Base-by-base conservation (phyloP, 768 basidiomycete species). In the Lentinula edodes region DNA sequence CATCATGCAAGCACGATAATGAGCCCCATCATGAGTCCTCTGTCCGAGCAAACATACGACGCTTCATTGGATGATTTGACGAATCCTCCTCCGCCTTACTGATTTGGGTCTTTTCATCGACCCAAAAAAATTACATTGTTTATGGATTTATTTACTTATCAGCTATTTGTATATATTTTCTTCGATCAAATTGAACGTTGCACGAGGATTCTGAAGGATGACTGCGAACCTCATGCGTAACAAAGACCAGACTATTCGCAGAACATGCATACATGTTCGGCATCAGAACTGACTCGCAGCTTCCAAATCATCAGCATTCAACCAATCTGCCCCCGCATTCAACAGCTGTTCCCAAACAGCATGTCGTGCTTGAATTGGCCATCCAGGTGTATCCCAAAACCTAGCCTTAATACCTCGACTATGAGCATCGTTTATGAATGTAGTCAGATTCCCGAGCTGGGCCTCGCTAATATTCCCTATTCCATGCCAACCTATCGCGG, bases 321-420 rank as follows among this genome's bases (percentile, higher is more conserved):
- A 65, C 80, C 81, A 83, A 64, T 81, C 78, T 16, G 75, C 78
- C 6, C 80, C 81, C 43, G 73, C 73, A 41, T 78, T 67, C 63
- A 78, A 54, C 56, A 83, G 62, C 48, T 71, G 71, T 62, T 68
- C 67, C 82, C 83, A 84, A 5, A 83, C 68, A 52, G 71, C 74
- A 60, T 78, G 66, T 23, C 77, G 68, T 2, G 80, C 80, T 52
- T 64, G 57, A 35, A 80, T 75, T 0, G 82, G 83, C 75, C 76
- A 81, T 7, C 72, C 78, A 1, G 81, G 82, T 1, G 80, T 82
- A 64, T 81, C 79, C 81, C 81, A 83, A 63, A 83, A 83, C 50
- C 83, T 71, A 4, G 83, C 78, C 59, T 69, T 71, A 55, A 83
- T 78, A 7, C 80, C 79, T 28, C 73, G 62, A 16, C 64, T 66